Evolutionary conservation across 495 filamentous ascomycete species (phyloP).

Genomic region (Pyronema domesticum): DNA sequence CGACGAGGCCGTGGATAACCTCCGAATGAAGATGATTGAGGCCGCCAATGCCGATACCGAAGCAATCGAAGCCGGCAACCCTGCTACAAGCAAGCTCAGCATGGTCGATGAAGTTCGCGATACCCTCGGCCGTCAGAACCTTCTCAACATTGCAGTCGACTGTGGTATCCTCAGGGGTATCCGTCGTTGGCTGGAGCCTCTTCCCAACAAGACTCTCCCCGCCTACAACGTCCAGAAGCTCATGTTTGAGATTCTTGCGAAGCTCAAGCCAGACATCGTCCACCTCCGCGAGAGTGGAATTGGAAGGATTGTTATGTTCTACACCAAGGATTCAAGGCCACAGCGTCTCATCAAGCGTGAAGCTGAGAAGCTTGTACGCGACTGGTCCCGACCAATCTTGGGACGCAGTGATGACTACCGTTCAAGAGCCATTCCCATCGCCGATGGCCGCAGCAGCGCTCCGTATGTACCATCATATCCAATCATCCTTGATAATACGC

Average conservation of each 20-base stretch:
- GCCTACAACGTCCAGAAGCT: slow-evolving; percentile 96
- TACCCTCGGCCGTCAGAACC: slow-evolving; percentile 70
- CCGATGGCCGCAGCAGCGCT: slow-evolving; percentile 2
- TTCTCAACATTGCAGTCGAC: slow-evolving; percentile 67
- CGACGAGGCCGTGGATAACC: slow-evolving; percentile 72
- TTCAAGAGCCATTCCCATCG: slow-evolving; percentile 19
- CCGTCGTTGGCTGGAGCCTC: slow-evolving; percentile 90
- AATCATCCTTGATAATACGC: no score
- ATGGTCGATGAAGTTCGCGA: slow-evolving; percentile 83
- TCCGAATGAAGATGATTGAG: slow-evolving; percentile 79
- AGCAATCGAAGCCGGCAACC: slow-evolving; percentile 54
- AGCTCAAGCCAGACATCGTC: slow-evolving; percentile 77
- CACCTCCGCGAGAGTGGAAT: slow-evolving; percentile 76
- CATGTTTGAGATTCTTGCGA: slow-evolving; percentile 61
- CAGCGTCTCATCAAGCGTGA: slow-evolving; percentile 77
- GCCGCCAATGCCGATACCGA: slow-evolving; percentile 74
- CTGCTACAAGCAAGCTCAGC: slow-evolving; percentile 81
- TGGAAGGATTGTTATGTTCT: slow-evolving; percentile 89
- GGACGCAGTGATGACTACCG: slow-evolving; percentile 77
- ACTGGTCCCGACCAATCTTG: slow-evolving; percentile 93
- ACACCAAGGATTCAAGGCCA: slow-evolving; percentile 80
- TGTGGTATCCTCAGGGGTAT: slow-evolving; percentile 88
- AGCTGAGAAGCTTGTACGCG: slow-evolving; percentile 72
- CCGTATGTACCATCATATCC: no score
- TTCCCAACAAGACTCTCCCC: slow-evolving; percentile 65